Percentiles rank a stretch among this genome's conserved stretches.
phyloP scores from a whole-genome alignment of 2,329 filamentous ascomycete species.

The Pestalotiopsis sp. region DNA sequence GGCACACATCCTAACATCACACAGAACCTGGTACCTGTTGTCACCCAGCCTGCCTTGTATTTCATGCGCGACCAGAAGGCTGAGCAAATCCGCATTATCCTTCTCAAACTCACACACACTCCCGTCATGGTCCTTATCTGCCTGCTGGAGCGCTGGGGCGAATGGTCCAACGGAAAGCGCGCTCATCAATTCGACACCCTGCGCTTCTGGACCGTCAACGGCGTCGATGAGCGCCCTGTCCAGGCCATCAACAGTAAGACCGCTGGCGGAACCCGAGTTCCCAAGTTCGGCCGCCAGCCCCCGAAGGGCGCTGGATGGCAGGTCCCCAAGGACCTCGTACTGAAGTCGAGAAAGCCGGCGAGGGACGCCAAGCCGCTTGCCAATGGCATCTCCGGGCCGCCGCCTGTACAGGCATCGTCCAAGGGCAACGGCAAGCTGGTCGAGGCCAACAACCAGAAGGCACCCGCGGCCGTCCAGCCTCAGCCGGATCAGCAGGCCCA shows the following conservation, averaged over 20 bases:
- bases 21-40: background rate
- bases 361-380: background rate
- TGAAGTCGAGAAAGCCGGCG: background rate
- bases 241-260: background rate
- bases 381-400: background rate
- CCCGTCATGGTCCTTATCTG: background rate
- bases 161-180: background rate
- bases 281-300: background rate
- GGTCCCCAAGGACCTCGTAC: background rate
- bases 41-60: background rate
- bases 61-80: background rate
- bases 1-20: background rate
- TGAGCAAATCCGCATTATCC: background rate
- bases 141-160: background rate
- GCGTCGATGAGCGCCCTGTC: background rate
- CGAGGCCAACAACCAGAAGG: background rate
- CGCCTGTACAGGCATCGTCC: background rate
- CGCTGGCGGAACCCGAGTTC: background rate
- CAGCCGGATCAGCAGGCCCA: background rate
- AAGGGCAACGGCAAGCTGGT: background rate
- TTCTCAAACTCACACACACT: background rate
- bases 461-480: background rate
- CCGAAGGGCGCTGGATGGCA: background rate
- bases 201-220: background rate
- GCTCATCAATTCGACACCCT: background rate